Conservation (phyloP, 2,329 filamentous ascomycete genomes). For the Colletotrichum destructivum region DNA sequence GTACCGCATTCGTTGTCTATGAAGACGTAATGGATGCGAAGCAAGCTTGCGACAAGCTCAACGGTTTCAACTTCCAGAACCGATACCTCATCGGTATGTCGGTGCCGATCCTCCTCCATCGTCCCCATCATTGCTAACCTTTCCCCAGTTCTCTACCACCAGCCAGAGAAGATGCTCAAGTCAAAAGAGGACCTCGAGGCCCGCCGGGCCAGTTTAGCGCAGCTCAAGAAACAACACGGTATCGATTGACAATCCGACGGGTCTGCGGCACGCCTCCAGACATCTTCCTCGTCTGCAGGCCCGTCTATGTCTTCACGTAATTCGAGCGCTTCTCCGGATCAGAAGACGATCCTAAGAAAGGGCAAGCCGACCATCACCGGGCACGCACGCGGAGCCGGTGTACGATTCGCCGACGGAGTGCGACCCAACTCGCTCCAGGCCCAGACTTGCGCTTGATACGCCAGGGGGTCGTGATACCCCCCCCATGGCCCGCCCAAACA, state of each 20-base stretch:
- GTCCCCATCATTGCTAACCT: conserved; percentile 23
- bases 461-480: conserved; percentile 32
- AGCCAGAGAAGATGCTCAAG: conserved; percentile 79
- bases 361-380: conserved; percentile 56
- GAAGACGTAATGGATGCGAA: conserved; percentile 99
- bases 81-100: conserved; percentile 95
- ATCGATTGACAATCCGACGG: conserved; percentile 95
- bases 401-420: conserved; percentile 59
- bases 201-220: conserved; percentile 97
- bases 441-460: conserved; percentile 55
- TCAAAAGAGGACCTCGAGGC: conserved; percentile 95
- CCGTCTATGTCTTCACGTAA: conserved; percentile 67
- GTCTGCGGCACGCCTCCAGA: conserved; percentile 68
- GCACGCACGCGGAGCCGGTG: conserved; percentile 56
- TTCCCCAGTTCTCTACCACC: conserved; percentile 71
- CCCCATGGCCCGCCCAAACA: conserved; percentile 30
- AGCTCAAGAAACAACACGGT: conserved; percentile 96
- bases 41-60: conserved; percentile 98
- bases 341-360: conserved; percentile 62
- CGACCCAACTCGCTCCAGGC: conserved; percentile 51
- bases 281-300: conserved; percentile 69
- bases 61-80: conserved; percentile 99
- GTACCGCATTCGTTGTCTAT: conserved; percentile 99
- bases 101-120: conserved; percentile 17
- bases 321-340: conserved; percentile 55